Evolutionary conservation across 179 eudicot genomes (phyloP).

Genomic region (Amaranthus tricolor): DNA sequence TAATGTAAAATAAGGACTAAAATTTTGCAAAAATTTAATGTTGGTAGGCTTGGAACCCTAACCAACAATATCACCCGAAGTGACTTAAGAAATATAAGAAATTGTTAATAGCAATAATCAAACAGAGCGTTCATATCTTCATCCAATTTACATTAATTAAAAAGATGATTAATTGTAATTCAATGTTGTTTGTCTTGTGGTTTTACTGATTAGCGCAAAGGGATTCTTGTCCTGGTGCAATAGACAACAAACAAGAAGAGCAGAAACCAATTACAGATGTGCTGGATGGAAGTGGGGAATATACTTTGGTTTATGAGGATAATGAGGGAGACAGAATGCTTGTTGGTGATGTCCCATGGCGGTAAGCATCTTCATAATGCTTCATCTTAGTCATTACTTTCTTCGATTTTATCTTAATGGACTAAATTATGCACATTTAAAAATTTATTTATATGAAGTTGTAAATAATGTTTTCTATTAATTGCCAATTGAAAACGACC

Average conservation of each 20-base stretch:
- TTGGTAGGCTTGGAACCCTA: too few species aligned
- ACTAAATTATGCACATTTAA: too few species aligned
- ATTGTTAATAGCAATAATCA: too few species aligned
- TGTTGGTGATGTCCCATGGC: slow-evolving; percentile 99
- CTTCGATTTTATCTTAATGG: too few species aligned
- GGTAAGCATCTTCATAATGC: slow-evolving; percentile 60
- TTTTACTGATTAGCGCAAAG: slow-evolving; percentile 56
- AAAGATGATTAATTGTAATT: neutral
- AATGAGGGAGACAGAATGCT: slow-evolving; percentile 97
- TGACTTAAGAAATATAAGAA: too few species aligned
- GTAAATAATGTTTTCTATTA: too few species aligned
- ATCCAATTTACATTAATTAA: neutral
- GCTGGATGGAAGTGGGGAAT: slow-evolving; percentile 85
- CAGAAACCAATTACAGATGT: slow-evolving; percentile 55
- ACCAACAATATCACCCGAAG: too few species aligned
- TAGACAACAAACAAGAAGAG: slow-evolving; percentile 39
- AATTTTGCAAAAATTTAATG: too few species aligned
- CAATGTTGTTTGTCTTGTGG: slow-evolving; percentile 22
- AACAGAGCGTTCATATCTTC: too few species aligned
- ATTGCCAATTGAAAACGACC: too few species aligned
- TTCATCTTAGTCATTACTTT: slow-evolving; percentile 13
- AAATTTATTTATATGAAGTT: too few species aligned
- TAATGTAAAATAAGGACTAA: too few species aligned
- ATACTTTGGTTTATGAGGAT: slow-evolving; percentile 94
- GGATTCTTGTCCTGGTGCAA: slow-evolving; percentile 39